Percentiles rank a stretch among this genome's conserved stretches.
These are phyloP conservation scores for Acmispon strigosus DNA, from an alignment of 306 rosid genomes.

Conservation along the genomic window DNA sequence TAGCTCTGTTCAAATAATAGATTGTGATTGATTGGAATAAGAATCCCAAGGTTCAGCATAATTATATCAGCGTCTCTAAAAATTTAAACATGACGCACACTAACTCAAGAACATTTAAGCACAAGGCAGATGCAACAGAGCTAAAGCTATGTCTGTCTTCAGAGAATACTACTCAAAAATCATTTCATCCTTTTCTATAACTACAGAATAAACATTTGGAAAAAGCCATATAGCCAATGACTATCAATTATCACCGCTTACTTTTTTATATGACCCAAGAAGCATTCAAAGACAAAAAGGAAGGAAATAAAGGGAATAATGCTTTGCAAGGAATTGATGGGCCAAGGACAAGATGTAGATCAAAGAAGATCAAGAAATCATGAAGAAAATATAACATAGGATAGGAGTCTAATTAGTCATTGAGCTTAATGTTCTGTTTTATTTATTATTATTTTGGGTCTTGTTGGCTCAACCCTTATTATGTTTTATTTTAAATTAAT, in stretches of 20 bases:
- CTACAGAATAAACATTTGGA: not conserved
- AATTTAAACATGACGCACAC: not conserved
- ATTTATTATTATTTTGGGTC: no score
- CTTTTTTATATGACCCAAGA: no score
- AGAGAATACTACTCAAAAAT: not conserved
- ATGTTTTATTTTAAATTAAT: no score
- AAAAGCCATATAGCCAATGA: not conserved
- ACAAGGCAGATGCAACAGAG: not conserved
- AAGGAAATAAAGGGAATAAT: no score
- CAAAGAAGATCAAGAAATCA: not conserved
- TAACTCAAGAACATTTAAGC: no score
- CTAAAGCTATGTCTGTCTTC: not conserved
- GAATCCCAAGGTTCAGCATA: not conserved
- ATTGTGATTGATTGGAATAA: slow-evolving; percentile 7
- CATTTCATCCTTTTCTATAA: not conserved
- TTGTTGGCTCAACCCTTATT: no score
- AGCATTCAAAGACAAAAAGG: no score
- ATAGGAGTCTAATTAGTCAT: no score
- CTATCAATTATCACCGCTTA: not conserved
- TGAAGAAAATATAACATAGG: no score
- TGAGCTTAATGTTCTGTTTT: no score
- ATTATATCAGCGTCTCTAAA: not conserved
- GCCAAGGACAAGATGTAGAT: no score
- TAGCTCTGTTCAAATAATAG: slow-evolving; percentile 7
- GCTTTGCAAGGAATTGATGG: no score